A percentile compares a stretch with the other conserved stretches of the same genome.
Evolutionary conservation across 2,329 filamentous ascomycete genomes (phyloP).

Genomic region (Ophiostoma triangulosporum): DNA sequence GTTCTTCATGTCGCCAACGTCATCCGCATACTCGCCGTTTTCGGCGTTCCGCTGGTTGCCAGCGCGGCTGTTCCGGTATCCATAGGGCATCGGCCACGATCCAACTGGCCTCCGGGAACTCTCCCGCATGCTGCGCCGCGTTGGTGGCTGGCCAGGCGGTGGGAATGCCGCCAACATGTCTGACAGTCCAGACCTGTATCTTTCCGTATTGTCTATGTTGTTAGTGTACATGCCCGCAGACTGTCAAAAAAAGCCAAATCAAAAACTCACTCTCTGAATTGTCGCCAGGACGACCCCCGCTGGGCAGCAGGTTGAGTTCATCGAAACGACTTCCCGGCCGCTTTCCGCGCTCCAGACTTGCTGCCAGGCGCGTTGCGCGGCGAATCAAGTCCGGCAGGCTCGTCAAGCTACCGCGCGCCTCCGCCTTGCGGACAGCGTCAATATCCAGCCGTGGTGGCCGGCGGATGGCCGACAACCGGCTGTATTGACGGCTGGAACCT

Average conservation of each 20-base stretch:
- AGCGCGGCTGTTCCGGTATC: slow-evolving; percentile 13
- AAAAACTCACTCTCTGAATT: neutral
- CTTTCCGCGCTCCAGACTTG: slow-evolving; percentile 74
- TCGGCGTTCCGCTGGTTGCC: slow-evolving; percentile 11
- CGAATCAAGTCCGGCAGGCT: slow-evolving; percentile 84
- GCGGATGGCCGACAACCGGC: slow-evolving; percentile 40
- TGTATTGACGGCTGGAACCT: slow-evolving; percentile 22
- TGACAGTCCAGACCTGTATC: slow-evolving; percentile 40
- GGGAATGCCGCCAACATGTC: slow-evolving; percentile 55
- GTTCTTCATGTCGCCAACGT: slow-evolving; percentile 4
- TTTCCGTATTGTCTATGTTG: slow-evolving; percentile 24
- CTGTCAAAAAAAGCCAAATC: no score
- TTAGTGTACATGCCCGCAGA: no score
- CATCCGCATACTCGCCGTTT: slow-evolving; percentile 9
- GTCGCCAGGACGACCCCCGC: slow-evolving; percentile 16
- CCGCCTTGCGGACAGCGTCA: slow-evolving; percentile 65
- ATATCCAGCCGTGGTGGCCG: slow-evolving; percentile 68
- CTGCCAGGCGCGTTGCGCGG: slow-evolving; percentile 72
- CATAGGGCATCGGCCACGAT: slow-evolving; percentile 36
- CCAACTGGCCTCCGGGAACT: slow-evolving; percentile 34
- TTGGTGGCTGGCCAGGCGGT: slow-evolving; percentile 37
- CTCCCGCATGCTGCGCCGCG: slow-evolving; percentile 26
- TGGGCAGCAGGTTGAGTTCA: slow-evolving; percentile 36
- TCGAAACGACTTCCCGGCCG: slow-evolving; percentile 47
- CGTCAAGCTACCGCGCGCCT: slow-evolving; percentile 77